Percentiles rank a stretch among this genome's conserved stretches.
Conservation (phyloP, 345 rosid genomes). For the Populus simonii region DNA sequence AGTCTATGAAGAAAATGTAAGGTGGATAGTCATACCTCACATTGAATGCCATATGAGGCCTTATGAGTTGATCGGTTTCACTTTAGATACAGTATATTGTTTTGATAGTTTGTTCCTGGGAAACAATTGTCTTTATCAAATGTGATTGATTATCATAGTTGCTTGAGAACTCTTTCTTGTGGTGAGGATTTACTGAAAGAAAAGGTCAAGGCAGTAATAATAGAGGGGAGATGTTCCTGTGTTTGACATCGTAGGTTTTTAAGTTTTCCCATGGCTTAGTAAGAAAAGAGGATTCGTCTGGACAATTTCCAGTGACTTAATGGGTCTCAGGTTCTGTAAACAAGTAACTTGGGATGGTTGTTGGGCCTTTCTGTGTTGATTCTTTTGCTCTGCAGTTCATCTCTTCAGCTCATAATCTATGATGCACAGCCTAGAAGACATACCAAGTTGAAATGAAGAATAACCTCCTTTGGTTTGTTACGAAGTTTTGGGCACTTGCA, state of each 20-base stretch:
- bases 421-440: too few species aligned
- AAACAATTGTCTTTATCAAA: background rate
- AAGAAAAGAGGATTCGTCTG: too few species aligned
- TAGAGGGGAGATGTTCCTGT: background rate
- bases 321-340: too few species aligned
- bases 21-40: background rate
- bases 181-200: background rate
- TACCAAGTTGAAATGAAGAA: background rate
- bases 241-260: too few species aligned
- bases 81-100: background rate
- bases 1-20: background rate
- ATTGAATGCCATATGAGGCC: background rate
- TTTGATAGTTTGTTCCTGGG: background rate
- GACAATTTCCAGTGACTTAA: too few species aligned
- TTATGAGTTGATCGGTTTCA: background rate
- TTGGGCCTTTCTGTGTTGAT: too few species aligned
- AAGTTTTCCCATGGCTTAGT: too few species aligned
- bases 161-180: background rate
- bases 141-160: background rate
- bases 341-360: too few species aligned
- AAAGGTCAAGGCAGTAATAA: background rate
- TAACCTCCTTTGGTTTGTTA: background rate
- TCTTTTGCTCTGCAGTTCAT: too few species aligned
- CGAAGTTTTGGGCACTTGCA: background rate
- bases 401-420: too few species aligned